Percentiles rank a stretch among this genome's conserved stretches.
Evolutionary conservation across 257 asterid genomes (phyloP).

Genomic region (Buddleja alternifolia): DNA sequence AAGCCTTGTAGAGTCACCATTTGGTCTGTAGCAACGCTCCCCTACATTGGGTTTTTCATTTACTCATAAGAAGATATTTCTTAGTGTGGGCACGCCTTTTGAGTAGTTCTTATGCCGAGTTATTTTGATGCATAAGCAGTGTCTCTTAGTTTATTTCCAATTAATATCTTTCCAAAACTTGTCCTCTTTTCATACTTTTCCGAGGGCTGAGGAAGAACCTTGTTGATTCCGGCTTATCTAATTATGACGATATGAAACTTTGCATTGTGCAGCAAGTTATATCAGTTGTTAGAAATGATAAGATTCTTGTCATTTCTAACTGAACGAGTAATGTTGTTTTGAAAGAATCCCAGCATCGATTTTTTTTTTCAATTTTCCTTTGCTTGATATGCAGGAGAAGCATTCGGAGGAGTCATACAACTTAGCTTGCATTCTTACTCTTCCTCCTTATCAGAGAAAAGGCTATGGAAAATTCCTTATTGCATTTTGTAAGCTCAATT

Average conservation of each 20-base stretch:
- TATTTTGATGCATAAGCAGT: conserved; percentile 19
- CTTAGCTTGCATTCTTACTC: conserved; percentile 95
- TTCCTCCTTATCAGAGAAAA: conserved; percentile 97
- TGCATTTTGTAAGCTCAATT: conserved; percentile 89
- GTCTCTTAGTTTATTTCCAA: not conserved
- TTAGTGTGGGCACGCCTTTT: not conserved
- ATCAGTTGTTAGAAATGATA: not conserved
- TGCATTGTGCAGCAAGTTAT: not conserved
- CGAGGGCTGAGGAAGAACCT: not conserved
- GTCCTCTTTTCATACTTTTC: too few species aligned
- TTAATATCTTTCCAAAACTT: too few species aligned
- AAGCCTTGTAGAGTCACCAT: not conserved
- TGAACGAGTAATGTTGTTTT: conserved; percentile 3
- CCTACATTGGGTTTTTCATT: not conserved
- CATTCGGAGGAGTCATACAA: conserved; percentile 98
- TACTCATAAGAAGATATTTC: too few species aligned
- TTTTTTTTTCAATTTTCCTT: conserved; percentile 6
- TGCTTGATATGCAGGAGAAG: conserved; percentile 71
- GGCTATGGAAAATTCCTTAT: conserved; percentile 95
- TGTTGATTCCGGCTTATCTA: not conserved
- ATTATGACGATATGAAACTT: not conserved
- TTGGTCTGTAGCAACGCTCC: conserved; percentile 4
- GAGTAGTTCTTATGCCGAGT: conserved; percentile 11
- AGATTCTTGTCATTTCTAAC: not conserved
- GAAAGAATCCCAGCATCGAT: not conserved